Evolutionary conservation across 148 eudicot species (phyloP), one percentile per base, ranked within the genome.

Genomic region (Cornus florida): DNA sequence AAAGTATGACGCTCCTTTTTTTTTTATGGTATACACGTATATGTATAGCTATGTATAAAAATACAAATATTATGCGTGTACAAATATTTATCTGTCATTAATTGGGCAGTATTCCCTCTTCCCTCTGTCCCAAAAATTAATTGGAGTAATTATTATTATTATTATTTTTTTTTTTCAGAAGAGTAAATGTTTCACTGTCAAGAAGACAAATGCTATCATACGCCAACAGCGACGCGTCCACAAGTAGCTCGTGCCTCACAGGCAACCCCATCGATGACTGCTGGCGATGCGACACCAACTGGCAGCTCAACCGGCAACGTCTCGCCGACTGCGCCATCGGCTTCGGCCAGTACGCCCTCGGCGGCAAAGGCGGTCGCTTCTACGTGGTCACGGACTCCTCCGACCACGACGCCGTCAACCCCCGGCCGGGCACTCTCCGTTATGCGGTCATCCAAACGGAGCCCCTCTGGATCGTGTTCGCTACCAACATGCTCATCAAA

Each of bases 241-340:
- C 24, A 23, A 73, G 90, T 9, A 6, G 7, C 19, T 75, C 80
- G 0, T 94, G 98, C 73, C 38, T 70, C 6, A 92, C 93, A 1
- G 98, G 98, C 19, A 94, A 94, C 80, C 98, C 98, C 0, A 88
- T 92, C 22, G 98, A 94, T 67, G 98, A 94, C 41, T 94, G 98
- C 72, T 94, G 98, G 98, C 86, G 98, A 17, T 94, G 98, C 32
- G 97, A 94, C 84, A 89, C 95, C 0, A 86, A 88, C 56, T 92
- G 98, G 97, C 83, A 72, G 20, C 87, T 86, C 7, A 86, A 94
- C 85, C 97, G 98, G 33, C 98, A 94, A 70, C 85, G 93, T 6
- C 73, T 94, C 2, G 98, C 98, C 7, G 98, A 94, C 35, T 94
- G 98, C 53, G 91, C 82, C 20, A 92, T 94, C 11, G 98, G 98